Conservation (phyloP, 805 yeast genomes). For the Yamadazyma scolyti region DNA sequence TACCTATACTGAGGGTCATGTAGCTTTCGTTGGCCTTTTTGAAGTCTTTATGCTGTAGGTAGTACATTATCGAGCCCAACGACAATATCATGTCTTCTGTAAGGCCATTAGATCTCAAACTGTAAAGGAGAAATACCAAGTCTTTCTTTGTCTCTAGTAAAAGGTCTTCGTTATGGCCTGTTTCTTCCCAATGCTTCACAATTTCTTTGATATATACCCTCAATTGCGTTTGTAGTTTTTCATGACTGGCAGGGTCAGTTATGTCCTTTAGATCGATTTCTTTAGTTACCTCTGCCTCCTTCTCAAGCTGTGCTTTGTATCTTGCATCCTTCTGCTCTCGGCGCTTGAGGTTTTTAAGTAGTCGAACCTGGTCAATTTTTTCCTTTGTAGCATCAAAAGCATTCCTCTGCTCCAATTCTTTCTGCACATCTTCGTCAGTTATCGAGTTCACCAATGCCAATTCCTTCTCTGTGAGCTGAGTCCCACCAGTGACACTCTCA, state of each 20-base stretch:
- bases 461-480: no score
- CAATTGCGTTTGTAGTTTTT: conserved; percentile 35
- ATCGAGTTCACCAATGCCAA: no score
- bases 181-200: conserved; percentile 43
- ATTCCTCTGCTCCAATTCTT: no score
- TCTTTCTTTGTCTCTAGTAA: conserved; percentile 35
- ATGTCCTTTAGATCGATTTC: conserved; percentile 28
- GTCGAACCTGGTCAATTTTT: no score
- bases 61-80: conserved; percentile 54
- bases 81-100: conserved; percentile 47
- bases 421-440: no score
- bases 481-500: no score
- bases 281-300: conserved; percentile 17
- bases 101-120: conserved; percentile 33
- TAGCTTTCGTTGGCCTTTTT: conserved; percentile 63
- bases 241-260: conserved; percentile 11
- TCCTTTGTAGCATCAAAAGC: no score
- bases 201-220: conserved; percentile 47
- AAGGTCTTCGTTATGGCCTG: conserved; percentile 5
- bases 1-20: conserved; percentile 75
- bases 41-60: conserved; percentile 54
- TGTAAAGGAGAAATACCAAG: conserved; percentile 50
- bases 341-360: no score
- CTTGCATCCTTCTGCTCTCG: conserved; percentile 10
- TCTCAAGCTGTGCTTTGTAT: conserved; percentile 23